phyloP scores from a whole-genome alignment of 2,329 filamentous ascomycete species.

The Metarhizium album region DNA sequence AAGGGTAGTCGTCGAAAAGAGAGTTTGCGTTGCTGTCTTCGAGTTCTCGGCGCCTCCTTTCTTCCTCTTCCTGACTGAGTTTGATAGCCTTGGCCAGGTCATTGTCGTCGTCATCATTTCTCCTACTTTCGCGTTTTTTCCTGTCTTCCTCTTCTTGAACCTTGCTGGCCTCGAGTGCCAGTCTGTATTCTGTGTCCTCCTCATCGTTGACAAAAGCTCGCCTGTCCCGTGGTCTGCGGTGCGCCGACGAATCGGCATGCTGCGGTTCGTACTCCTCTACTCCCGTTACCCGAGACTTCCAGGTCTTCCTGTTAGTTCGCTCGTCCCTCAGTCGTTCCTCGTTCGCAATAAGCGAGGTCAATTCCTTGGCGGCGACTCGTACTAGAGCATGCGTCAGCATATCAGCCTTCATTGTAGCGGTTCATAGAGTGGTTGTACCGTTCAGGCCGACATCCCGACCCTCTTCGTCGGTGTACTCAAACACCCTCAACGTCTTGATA shows the following conservation, averaged over 20 bases:
- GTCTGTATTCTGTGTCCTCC: slow-evolving; percentile 79
- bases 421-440: slow-evolving; percentile 46
- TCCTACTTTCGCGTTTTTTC: slow-evolving; percentile 56
- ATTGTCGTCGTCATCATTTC: slow-evolving; percentile 54
- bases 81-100: slow-evolving; percentile 92
- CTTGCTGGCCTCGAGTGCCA: slow-evolving; percentile 92
- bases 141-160: slow-evolving; percentile 86
- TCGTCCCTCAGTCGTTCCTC: slow-evolving; percentile 87
- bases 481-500: slow-evolving; percentile 96
- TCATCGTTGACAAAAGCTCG: slow-evolving; percentile 51
- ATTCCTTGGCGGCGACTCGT: slow-evolving; percentile 88
- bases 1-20: slow-evolving; percentile 74
- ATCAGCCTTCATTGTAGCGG: neutral
- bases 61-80: slow-evolving; percentile 90
- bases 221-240: slow-evolving; percentile 36
- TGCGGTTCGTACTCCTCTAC: slow-evolving; percentile 66
- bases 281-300: slow-evolving; percentile 93
- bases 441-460: slow-evolving; percentile 93
- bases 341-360: slow-evolving; percentile 83
- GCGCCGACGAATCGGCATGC: slow-evolving; percentile 28
- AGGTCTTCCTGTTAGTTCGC: slow-evolving; percentile 81
- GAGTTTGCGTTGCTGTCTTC: slow-evolving; percentile 77
- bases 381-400: slow-evolving; percentile 42
- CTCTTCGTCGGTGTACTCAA: slow-evolving; percentile 93
- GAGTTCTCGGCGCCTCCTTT: slow-evolving; percentile 73